Evolutionary conservation across 2,329 filamentous ascomycete genomes (phyloP).

Genomic region (Pestalotiopsis sp.): DNA sequence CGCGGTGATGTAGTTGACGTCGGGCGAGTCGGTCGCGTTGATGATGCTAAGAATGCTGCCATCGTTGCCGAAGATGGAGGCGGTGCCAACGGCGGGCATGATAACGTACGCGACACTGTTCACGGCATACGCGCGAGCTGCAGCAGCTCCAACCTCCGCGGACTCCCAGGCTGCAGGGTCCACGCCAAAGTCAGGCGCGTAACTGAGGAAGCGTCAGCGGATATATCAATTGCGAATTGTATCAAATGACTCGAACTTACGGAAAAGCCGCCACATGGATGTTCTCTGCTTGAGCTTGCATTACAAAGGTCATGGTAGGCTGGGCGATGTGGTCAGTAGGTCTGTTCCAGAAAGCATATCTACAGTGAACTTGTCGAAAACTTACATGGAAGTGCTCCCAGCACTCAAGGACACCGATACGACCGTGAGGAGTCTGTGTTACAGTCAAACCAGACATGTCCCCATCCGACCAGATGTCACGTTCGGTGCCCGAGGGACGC

Average conservation of each 20-base stretch:
- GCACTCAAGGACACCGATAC: neutral
- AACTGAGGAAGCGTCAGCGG: neutral
- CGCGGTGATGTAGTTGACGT: neutral
- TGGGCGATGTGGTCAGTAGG: neutral
- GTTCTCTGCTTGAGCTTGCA: slow-evolving; percentile 1
- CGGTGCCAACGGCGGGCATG: neutral
- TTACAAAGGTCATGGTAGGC: slow-evolving; percentile 3
- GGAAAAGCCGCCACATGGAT: neutral
- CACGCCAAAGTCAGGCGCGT: neutral
- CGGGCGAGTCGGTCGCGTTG: slow-evolving; percentile 1
- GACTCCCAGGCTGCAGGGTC: slow-evolving; percentile 1
- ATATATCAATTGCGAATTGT: neutral
- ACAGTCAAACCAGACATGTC: neutral
- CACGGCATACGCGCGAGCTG: neutral
- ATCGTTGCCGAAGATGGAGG: neutral
- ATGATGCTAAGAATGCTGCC: neutral
- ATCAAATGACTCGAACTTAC: neutral
- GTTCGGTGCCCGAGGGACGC: neutral
- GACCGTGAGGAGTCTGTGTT: neutral
- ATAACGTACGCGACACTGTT: neutral
- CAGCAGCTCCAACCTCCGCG: neutral
- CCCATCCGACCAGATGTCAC: neutral
- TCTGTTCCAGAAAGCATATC: neutral
- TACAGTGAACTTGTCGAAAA: neutral
- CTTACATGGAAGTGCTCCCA: slow-evolving; percentile 3